Base-by-base conservation (phyloP, 1,139 yeast genomes). In the Saccharomycopsis crataegensis region DNA sequence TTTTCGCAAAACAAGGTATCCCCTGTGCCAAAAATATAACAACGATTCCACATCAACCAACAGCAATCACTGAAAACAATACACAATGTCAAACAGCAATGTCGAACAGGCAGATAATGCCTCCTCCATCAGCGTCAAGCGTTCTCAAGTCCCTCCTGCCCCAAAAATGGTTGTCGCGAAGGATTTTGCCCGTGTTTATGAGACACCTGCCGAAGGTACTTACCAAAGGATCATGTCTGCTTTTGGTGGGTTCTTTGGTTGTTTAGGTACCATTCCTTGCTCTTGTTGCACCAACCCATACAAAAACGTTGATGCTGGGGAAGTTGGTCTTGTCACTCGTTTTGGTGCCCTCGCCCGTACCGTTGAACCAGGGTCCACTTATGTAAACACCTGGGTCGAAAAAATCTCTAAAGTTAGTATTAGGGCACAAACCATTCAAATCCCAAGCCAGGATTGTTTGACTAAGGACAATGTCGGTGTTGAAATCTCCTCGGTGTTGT, bases 381-480 rank as follows among this genome's bases (percentile, higher is more conserved):
- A 79, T 62, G 82, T 84, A 53, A 83, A 83, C 65, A 81, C 83
- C 14, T 73, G 84, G 73, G 74, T 83, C 49, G 90, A 84, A 64
- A 76, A 70, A 58, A 67, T 84, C 61, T 70, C 72, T 57, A 64
- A 67, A 48, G 84, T 82, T 16, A 76, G 77, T 58, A 76, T 83
- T 60, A 78, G 79, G 69, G 74, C 82, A 59, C 80, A 76, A 64
- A 83, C 83, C 46, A 68, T 78, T 61, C 89, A 83, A 60, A 77
- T 84, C 48, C 87, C 89, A 1, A 79, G 81, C 32, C 86, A 83
- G 64, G 72, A 75, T 45, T 83, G 88, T 68, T 77, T 83, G 70
- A 83, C 91, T 34, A 77, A 79, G 65, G 91, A 84, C 66, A 84
- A 84, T 60, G 87, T 84, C 59, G 73, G 78, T 57, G 79, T 83